Evolutionary conservation across 2,329 filamentous ascomycete genomes (phyloP).

Genomic region (Curvularia lunata): DNA sequence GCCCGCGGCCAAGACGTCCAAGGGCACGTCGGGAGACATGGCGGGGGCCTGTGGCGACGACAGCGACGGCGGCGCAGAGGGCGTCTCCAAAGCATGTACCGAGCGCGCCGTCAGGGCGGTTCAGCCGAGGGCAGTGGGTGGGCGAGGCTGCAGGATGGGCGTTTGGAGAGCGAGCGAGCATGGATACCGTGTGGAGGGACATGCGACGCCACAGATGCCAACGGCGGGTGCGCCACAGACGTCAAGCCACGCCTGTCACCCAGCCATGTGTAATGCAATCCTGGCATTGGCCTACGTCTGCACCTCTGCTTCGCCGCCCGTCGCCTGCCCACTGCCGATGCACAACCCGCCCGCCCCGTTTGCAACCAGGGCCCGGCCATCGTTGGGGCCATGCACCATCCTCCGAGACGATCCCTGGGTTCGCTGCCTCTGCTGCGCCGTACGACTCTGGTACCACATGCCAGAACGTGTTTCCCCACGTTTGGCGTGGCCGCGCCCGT

Average conservation of each 20-base stretch:
- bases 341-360: neutral
- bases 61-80: too few species aligned
- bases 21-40: conserved; percentile 3
- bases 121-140: neutral
- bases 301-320: neutral
- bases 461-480: conserved; percentile 45
- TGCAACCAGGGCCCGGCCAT: neutral
- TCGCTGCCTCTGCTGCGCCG: too few species aligned
- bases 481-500: conserved; percentile 36
- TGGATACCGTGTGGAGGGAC: too few species aligned
- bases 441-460: conserved; percentile 18
- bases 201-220: conserved; percentile 6
- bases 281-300: neutral
- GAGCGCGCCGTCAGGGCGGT: neutral
- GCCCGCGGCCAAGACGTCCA: conserved; percentile 13
- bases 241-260: conserved; percentile 26
- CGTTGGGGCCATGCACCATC: too few species aligned
- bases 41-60: neutral
- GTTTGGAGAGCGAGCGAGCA: neutral
- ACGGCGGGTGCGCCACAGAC: conserved; percentile 29
- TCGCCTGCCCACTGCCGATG: neutral
- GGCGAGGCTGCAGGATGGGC: neutral
- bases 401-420: neutral
- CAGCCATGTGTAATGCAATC: neutral
- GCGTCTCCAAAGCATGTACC: too few species aligned